Evolutionary conservation across 2,329 filamentous ascomycete species (phyloP).

Genomic region (Fusarium subtropicale): DNA sequence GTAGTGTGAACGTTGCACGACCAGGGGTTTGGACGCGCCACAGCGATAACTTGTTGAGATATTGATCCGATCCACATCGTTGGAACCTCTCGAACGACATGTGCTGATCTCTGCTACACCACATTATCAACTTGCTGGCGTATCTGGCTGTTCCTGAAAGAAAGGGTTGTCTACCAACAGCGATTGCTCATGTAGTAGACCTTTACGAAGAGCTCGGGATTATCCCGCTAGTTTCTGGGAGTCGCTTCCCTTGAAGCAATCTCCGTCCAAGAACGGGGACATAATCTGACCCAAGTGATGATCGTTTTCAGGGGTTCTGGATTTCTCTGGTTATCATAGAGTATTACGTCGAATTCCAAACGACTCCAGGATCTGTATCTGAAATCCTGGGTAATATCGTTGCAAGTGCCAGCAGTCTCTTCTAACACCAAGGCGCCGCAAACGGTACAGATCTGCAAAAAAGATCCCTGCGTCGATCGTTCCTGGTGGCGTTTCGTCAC

Average conservation of each 20-base stretch:
- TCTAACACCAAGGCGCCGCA: constrained; percentile 36
- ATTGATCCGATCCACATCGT: constrained; percentile 31
- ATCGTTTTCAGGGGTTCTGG: constrained; percentile 5
- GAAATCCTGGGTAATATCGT: constrained; percentile 13
- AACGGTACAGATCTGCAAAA: constrained; percentile 44
- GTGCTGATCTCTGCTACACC: background rate
- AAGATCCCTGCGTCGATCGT: constrained; percentile 47
- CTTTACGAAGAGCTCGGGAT: background rate
- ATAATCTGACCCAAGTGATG: background rate
- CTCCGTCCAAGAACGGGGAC: constrained; percentile 34
- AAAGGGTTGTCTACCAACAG: background rate
- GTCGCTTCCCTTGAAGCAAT: constrained; percentile 10
- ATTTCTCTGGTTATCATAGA: background rate
- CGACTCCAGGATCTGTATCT: constrained; percentile 6
- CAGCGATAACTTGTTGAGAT: constrained; percentile 12
- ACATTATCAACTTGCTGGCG: background rate
- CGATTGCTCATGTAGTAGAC: constrained; percentile 1
- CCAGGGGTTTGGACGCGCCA: constrained; percentile 19
- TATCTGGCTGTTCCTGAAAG: background rate
- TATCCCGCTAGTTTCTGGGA: constrained; percentile 19
- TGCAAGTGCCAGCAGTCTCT: constrained; percentile 28
- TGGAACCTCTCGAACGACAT: constrained; percentile 23
- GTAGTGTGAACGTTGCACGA: constrained; percentile 36
- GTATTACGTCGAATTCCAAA: constrained; percentile 21
- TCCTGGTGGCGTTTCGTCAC: constrained; percentile 42